These are phyloP conservation scores for Chalciporus sp. DNA, from an alignment of 1,284 basidiomycete species.

Conservation along the genomic window DNA sequence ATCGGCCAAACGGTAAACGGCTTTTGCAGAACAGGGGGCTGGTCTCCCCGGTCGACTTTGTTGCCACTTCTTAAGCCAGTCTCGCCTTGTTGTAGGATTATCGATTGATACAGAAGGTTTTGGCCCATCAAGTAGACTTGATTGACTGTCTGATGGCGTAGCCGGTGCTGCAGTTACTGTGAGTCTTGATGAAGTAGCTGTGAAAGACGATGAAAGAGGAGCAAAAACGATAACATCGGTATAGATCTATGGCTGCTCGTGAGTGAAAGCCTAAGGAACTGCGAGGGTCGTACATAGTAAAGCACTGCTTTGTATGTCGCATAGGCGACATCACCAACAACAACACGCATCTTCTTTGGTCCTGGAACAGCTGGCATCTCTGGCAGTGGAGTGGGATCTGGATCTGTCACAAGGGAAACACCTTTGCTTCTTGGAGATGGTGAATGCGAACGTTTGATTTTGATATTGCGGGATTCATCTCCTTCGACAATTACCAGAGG, in stretches of 20 bases:
- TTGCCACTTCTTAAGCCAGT: conserved; percentile 72
- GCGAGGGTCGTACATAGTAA: conserved; percentile 65
- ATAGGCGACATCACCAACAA: conserved; percentile 80
- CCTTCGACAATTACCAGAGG: neutral
- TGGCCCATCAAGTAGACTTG: conserved; percentile 30
- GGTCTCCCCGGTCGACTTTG: conserved; percentile 60
- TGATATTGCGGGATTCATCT: conserved; percentile 32
- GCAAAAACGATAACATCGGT: conserved; percentile 86
- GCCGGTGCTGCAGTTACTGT: conserved; percentile 32
- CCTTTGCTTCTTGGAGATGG: conserved; percentile 33
- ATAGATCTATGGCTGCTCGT: conserved; percentile 59
- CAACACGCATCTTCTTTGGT: conserved; percentile 57
- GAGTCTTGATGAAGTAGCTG: conserved; percentile 22
- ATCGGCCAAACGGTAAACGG: conserved; percentile 86
- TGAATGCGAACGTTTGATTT: conserved; percentile 38
- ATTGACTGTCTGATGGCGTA: conserved; percentile 39
- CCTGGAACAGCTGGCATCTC: conserved; percentile 25
- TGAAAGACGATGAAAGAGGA: conserved; percentile 75
- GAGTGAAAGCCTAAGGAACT: conserved; percentile 2
- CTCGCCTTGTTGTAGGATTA: conserved; percentile 47
- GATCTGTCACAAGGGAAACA: conserved; percentile 20
- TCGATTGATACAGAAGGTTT: conserved; percentile 26
- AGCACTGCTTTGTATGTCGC: conserved; percentile 82
- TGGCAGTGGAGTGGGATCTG: neutral
- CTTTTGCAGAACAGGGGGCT: conserved; percentile 84